Percentiles rank a stretch among this genome's conserved stretches.
phyloP scores from a whole-genome alignment of 2,329 filamentous ascomycete species.

The Graphium sp. region DNA sequence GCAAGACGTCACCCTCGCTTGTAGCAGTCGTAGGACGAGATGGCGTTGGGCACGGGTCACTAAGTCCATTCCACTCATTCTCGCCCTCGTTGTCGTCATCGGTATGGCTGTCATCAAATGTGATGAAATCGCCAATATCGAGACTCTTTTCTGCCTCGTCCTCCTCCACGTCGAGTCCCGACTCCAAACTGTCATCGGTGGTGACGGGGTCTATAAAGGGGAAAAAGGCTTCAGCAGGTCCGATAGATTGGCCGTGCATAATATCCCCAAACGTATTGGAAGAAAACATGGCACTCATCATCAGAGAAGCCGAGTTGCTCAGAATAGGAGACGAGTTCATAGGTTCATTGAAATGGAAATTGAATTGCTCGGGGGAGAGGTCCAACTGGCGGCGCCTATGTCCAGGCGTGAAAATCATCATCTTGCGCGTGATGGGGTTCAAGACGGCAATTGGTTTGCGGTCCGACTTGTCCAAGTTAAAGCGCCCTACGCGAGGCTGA shows the following conservation, averaged over 20 bases:
- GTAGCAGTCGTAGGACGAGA: constrained; percentile 28
- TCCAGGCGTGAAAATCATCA: constrained; percentile 44
- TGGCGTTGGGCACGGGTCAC: constrained; percentile 34
- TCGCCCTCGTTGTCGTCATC: constrained; percentile 44
- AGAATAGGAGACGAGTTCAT: constrained; percentile 5
- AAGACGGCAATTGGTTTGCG: constrained; percentile 42
- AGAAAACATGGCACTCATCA: constrained; percentile 59
- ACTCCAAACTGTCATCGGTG: constrained; percentile 32
- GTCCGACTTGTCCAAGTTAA: constrained; percentile 33
- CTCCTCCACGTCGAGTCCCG: constrained; percentile 28
- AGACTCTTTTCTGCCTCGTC: constrained; percentile 49
- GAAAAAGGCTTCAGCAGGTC: constrained; percentile 57
- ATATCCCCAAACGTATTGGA: constrained; percentile 37
- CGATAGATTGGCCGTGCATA: constrained; percentile 48
- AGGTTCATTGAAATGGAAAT: constrained; percentile 39
- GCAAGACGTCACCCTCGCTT: constrained; percentile 27
- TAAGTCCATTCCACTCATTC: constrained; percentile 24
- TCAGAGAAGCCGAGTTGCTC: constrained; percentile 44
- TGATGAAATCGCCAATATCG: constrained; percentile 57
- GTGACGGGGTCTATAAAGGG: constrained; percentile 45
- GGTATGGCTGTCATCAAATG: constrained; percentile 41
- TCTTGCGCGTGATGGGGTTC: constrained; percentile 38
- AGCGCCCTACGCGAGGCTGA: constrained; percentile 35
- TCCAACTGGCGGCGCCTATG: constrained; percentile 29
- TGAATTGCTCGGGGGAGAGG: constrained; percentile 36